Conservation (phyloP, 2,329 filamentous ascomycete species). For the Didymella keratinophila region DNA sequence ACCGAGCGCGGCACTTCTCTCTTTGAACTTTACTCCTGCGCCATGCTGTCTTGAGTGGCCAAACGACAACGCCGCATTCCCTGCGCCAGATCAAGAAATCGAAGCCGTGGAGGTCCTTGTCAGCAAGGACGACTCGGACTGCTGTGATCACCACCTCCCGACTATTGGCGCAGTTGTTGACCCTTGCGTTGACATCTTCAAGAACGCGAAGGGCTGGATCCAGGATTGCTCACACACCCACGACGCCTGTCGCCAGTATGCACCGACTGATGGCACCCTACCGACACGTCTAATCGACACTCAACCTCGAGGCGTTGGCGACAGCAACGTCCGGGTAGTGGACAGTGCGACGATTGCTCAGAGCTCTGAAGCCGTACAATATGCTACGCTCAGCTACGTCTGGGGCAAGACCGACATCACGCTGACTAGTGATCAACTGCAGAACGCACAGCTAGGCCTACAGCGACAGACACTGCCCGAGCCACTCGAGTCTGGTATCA, state of each 20-base stretch:
- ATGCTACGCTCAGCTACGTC: conserved; percentile 42
- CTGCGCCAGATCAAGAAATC: conserved; percentile 45
- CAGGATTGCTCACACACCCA: conserved; percentile 40
- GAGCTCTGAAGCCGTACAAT: conserved; percentile 24
- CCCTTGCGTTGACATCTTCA: conserved; percentile 13
- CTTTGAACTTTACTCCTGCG: conserved; percentile 46
- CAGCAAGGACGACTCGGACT: conserved; percentile 29
- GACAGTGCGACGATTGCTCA: conserved; percentile 30
- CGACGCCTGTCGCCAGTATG: conserved; percentile 32
- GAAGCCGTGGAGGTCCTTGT: conserved; percentile 36
- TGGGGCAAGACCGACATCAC: conserved; percentile 34
- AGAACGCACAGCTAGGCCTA: conserved; percentile 27
- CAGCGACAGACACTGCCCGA: conserved; percentile 30
- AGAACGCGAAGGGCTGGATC: conserved; percentile 40
- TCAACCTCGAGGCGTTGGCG: conserved; percentile 25
- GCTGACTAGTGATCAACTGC: conserved; percentile 30
- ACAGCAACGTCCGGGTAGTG: conserved; percentile 32
- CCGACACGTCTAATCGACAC: conserved; percentile 47
- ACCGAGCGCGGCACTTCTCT: conserved; percentile 42
- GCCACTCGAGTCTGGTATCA: conserved; percentile 39
- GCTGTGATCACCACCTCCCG: conserved; percentile 21
- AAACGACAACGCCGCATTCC: conserved; percentile 44
- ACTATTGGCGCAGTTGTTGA: conserved; percentile 3
- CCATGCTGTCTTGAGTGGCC: conserved; percentile 50
- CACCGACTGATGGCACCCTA: conserved; percentile 22